Conservation (phyloP, 148 eudicot species). For the Euryodendron excelsum region DNA sequence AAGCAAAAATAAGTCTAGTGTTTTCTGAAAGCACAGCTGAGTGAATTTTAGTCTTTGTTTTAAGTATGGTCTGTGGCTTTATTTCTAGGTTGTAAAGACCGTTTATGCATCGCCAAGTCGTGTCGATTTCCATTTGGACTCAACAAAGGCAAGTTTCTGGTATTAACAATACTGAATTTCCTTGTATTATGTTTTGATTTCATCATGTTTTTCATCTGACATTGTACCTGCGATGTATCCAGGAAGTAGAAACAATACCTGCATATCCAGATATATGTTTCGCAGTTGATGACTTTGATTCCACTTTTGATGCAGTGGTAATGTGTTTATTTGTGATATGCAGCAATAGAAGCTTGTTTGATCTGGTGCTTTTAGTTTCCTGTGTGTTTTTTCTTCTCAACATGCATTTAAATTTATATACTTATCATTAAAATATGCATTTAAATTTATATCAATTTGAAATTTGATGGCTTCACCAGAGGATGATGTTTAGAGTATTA, state of each 20-base stretch:
- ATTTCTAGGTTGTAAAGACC: constrained; percentile 82
- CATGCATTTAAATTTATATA: no score
- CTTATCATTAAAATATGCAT: no score
- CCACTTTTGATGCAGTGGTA: constrained; percentile 98
- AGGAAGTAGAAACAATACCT: constrained; percentile 93
- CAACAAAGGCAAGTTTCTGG: constrained; percentile 72
- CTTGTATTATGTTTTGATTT: not conserved
- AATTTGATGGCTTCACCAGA: not conserved
- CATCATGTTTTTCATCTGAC: constrained; percentile 4
- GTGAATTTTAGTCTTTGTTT: constrained; percentile 6
- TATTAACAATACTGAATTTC: constrained; percentile 6
- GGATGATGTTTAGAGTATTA: not conserved
- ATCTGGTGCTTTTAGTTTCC: constrained; percentile 13
- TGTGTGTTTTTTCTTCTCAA: not conserved
- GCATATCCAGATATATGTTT: constrained; percentile 99
- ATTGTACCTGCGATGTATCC: constrained; percentile 20
- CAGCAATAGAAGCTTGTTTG: not conserved
- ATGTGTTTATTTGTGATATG: constrained; percentile 10
- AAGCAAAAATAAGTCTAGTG: no score
- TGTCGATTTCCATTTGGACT: constrained; percentile 91
- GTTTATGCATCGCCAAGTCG: constrained; percentile 99
- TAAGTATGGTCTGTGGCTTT: constrained; percentile 3
- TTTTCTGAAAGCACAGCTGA: constrained; percentile 6
- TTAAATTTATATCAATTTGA: no score
- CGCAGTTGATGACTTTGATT: constrained; percentile 98